Evolutionary conservation across 345 rosid genomes (phyloP), one percentile per base, ranked within the genome.

Genomic region (Eucalyptus pauciflora): DNA sequence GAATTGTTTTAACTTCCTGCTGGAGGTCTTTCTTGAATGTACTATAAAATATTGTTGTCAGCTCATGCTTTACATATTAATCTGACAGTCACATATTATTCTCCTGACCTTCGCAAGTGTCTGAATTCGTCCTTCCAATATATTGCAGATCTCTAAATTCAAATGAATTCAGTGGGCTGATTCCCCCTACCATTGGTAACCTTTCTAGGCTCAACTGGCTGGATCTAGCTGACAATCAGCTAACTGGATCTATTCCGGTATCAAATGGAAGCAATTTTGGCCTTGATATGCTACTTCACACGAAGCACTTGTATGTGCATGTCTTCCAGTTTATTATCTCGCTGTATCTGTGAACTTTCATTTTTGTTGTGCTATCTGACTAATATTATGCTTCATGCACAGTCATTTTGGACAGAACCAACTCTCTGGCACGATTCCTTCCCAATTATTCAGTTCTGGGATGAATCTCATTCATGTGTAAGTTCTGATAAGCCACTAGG

Each of bases 401-500:
- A 97, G 99, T 88, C 99, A 98, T 92, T 81, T 96, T 86, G 99
- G 98, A 87, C 80, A 90, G 86, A 98, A 98, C 90, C 91, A 88
- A 89, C 96, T 98, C 71, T 91, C 96, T 0, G 99, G 98, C 43
- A 24, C n/a, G 8, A 91, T 98, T 89, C 96, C 99, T 46, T 31
- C 92, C 7, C 13, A 86, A 86, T 97, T 98, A 87, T 97, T 98
- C 94, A 94, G 90, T 90, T 91, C 98, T 50, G 50, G 87, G 13
- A 96, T 97, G 99, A 31, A 25, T 52, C 93, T 98, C 79, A 90
- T 94, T 90, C 99, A 98, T 90, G 89, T 96, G 99, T 98, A 94
- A 94, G 98, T 83, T 62, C 29, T 51, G 45, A 41, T 25, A 76
- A 76, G 41, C 2, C 48, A 20, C 15, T 76, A 76, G 48, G 29